Evolutionary conservation across 176 grass and related monocot genomes (phyloP), one percentile per base, ranked within the genome.

Genomic region (Carex scoparia): DNA sequence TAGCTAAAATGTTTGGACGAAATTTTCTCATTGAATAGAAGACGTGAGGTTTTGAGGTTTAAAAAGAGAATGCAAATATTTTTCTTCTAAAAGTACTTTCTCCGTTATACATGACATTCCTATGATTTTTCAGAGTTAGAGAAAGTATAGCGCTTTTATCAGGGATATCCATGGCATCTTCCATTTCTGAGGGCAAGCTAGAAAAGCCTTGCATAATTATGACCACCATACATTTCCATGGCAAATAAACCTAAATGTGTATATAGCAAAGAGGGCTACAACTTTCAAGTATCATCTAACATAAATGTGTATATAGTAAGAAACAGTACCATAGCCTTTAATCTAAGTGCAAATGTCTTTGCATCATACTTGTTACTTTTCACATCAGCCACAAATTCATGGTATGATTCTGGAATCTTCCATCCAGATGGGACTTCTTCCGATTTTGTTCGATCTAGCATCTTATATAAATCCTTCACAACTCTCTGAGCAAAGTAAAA

Each of bases 321-420:
- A 79, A 54, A 54, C 60, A 72, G 40, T 89, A 98, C 95, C 88
- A 76, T 98, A 38, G 91, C 87, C 72, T 95, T 99, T 67, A 98
- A 81, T 65, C 70, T 88, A 66, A 92, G 70, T 83, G 93, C 93
- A 90, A 98, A 98, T 82, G 86, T 92, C 71, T 87, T 93, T 66
- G 91, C 87, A 92, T 98, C 88, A 87, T 98, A 94, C 61, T 94
- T 84, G 65, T 89, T 98, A 85, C 90, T 93, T 77, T 89, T 98
- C 68, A 90, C 90, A 76, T 95, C 95, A 90, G 87, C 89, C 53
- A 95, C 85, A 63, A 98, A 98, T 79, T 98, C 95, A 85, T 87
- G 84, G 87, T 92, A 98, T 69, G 88, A 92, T 85, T 98, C 93
- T 58, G 95, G 88, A 61, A 93, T 85, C 78, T 95, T 94, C 59